A percentile compares a stretch with the other conserved stretches of the same genome.
phyloP scores from a whole-genome alignment of 352 stramenopile species.

The Phytophthora megakarya region DNA sequence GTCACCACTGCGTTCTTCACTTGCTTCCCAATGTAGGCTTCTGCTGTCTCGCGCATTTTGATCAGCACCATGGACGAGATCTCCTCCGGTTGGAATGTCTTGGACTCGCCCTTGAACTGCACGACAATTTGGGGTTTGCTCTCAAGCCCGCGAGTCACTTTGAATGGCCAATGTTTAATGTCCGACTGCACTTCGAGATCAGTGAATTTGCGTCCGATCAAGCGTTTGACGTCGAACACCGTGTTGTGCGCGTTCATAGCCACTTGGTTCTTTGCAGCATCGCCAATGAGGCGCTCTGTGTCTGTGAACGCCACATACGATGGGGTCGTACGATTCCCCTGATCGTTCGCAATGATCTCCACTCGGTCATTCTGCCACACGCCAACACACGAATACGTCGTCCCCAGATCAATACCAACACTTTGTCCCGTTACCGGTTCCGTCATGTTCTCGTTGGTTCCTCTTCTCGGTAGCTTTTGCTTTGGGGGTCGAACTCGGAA shows the following conservation, averaged over 20 bases:
- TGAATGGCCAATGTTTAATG: slow-evolving; percentile 75
- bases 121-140: slow-evolving; percentile 78
- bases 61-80: slow-evolving; percentile 80
- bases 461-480: not conserved
- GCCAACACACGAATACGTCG: slow-evolving; percentile 97
- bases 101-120: slow-evolving; percentile 71
- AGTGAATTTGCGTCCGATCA: slow-evolving; percentile 94
- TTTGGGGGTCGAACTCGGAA: slow-evolving; percentile 63
- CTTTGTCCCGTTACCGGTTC: slow-evolving; percentile 77
- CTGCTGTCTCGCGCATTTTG: slow-evolving; percentile 75
- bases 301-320: slow-evolving; percentile 97
- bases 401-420: slow-evolving; percentile 98
- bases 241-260: slow-evolving; percentile 95
- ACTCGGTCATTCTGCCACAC: slow-evolving; percentile 98
- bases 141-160: slow-evolving; percentile 57
- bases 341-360: slow-evolving; percentile 96
- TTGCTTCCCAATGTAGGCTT: slow-evolving; percentile 69
- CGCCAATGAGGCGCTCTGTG: slow-evolving; percentile 94
- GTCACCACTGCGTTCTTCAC: slow-evolving; percentile 91
- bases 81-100: slow-evolving; percentile 83
- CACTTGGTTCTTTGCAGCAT: slow-evolving; percentile 94
- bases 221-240: slow-evolving; percentile 96
- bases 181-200: slow-evolving; percentile 91
- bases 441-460: slow-evolving; percentile 14
- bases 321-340: slow-evolving; percentile 95